phyloP scores from a whole-genome alignment of 2,329 filamentous ascomycete species.

The Aspergillus neotritici region DNA sequence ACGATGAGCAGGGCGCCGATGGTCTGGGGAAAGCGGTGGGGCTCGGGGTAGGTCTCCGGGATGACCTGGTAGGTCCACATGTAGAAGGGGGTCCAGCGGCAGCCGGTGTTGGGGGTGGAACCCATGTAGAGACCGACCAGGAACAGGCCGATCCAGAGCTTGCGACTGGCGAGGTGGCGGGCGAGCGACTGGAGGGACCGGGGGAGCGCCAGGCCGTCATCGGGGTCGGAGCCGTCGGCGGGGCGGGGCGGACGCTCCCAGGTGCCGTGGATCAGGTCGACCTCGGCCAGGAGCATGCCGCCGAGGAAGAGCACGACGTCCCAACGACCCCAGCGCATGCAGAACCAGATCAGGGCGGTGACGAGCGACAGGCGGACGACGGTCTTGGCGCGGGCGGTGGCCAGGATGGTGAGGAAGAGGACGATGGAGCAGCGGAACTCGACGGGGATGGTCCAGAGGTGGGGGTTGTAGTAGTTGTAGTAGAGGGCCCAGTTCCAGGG shows the following conservation, averaged over 20 bases:
- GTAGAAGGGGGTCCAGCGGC: conserved; percentile 40
- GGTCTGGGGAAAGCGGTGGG: conserved; percentile 42
- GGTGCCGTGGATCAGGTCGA: conserved; percentile 36
- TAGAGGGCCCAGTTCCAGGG: conserved; percentile 36
- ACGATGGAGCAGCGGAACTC: conserved; percentile 43
- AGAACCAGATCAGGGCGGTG: conserved; percentile 32
- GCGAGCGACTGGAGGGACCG: conserved; percentile 9
- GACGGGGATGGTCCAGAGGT: conserved; percentile 44
- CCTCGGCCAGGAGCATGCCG: conserved; percentile 41
- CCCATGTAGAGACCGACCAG: conserved; percentile 39
- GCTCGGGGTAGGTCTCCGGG: conserved; percentile 37
- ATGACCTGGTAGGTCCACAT: conserved; percentile 35
- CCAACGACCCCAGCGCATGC: conserved; percentile 40
- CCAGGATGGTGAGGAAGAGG: conserved; percentile 39
- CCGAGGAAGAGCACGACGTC: conserved; percentile 39
- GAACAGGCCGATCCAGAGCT: conserved; percentile 36
- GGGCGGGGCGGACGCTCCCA: conserved; percentile 24
- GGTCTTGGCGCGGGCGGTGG: conserved; percentile 32
- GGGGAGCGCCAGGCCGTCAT: conserved; percentile 13
- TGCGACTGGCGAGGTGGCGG: conserved; percentile 22
- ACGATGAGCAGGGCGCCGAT: conserved; percentile 41
- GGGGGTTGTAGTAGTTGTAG: conserved; percentile 43
- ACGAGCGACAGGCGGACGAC: conserved; percentile 32
- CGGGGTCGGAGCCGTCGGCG: conserved; percentile 18
- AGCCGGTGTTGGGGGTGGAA: conserved; percentile 37